A percentile compares a stretch with the other conserved stretches of the same genome.
Conservation (phyloP, 495 filamentous ascomycete genomes). For the Halenospora varia region DNA sequence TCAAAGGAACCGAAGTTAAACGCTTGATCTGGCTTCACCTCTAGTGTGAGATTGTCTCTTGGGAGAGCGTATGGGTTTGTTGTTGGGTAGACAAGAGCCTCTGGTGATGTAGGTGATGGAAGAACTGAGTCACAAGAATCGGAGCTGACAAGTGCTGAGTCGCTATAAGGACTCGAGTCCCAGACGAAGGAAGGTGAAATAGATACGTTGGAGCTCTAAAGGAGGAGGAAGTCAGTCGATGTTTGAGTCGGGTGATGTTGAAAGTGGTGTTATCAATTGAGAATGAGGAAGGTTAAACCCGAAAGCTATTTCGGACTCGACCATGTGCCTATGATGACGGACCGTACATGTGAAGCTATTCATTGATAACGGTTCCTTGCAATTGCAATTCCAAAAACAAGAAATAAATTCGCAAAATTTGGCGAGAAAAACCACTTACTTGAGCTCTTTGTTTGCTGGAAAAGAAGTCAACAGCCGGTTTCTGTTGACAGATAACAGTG, state of each 20-base stretch:
- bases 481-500: conserved; percentile 8
- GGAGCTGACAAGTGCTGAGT: conserved; percentile 10
- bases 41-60: conserved; percentile 1
- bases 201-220: conserved; percentile 4
- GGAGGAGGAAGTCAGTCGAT: conserved; percentile 5
- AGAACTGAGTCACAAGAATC: conserved; percentile 20
- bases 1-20: conserved; percentile 22
- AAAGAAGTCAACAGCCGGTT: conserved; percentile 13
- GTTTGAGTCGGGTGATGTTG: background rate
- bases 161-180: conserved; percentile 11
- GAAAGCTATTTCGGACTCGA: background rate
- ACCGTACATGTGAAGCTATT: background rate
- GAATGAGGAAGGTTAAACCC: background rate
- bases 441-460: conserved; percentile 4
- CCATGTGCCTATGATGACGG: background rate
- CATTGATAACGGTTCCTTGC: background rate
- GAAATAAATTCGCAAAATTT: no score
- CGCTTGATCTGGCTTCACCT: conserved; percentile 14
- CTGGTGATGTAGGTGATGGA: conserved; percentile 16
- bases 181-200: conserved; percentile 9
- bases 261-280: conserved; percentile 1
- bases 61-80: background rate
- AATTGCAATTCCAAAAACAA: no score
- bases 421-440: no score
- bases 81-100: conserved; percentile 3